phyloP scores from a whole-genome alignment of 345 rosid genomes.

The Salix caprea region DNA sequence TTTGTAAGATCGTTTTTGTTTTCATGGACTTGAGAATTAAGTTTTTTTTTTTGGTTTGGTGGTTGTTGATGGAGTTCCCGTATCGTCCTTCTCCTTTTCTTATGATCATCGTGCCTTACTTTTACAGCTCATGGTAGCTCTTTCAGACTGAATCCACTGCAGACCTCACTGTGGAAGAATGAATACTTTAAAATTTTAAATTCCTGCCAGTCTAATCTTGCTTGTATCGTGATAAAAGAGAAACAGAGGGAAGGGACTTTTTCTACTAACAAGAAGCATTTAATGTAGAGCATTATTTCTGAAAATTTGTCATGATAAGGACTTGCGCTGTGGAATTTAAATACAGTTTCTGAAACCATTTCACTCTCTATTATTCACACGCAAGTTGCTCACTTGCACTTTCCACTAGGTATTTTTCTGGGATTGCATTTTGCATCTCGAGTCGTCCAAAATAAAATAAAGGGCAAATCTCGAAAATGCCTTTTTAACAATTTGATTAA shows the following conservation, averaged over 20 bases:
- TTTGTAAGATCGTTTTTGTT: slow-evolving; percentile 9
- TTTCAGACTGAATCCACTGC: not conserved
- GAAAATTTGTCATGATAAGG: not conserved
- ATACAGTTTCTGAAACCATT: not conserved
- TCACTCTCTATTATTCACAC: not conserved
- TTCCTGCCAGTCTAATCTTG: not conserved
- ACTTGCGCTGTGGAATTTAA: not conserved
- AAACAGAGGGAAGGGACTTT: no score
- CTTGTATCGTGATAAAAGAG: not conserved
- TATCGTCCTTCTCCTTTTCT: not conserved
- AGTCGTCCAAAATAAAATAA: not conserved
- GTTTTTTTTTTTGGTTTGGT: not conserved
- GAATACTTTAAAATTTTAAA: not conserved
- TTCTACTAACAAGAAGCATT: not conserved
- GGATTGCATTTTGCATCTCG: not conserved
- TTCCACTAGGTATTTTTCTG: not conserved
- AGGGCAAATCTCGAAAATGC: not conserved
- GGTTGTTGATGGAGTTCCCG: not conserved
- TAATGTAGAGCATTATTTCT: not conserved
- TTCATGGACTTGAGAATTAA: slow-evolving; percentile 7
- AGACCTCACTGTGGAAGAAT: not conserved
- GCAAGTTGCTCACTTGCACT: not conserved
- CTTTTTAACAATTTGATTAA: not conserved
- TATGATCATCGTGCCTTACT: not conserved
- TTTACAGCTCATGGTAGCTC: not conserved